phyloP scores from a whole-genome alignment of 2,329 filamentous ascomycete species.

The Cytospora piceicola region DNA sequence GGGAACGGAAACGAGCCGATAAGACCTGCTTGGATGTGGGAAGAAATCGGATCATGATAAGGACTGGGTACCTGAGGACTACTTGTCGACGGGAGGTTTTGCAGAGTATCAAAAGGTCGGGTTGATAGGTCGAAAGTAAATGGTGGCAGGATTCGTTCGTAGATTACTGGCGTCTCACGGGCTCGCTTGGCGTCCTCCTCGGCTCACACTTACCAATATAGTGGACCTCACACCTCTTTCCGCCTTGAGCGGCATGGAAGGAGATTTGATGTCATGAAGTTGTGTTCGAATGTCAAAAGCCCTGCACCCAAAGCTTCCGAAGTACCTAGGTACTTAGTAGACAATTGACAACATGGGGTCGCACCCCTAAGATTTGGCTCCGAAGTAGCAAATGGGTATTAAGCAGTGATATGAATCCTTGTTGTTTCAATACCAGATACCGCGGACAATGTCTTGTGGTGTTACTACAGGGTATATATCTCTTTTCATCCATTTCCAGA shows the following conservation, averaged over 20 bases:
- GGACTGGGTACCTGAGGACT: too few relatives aligned
- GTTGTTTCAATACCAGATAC: neutral
- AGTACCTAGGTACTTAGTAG: neutral
- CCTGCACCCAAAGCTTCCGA: neutral
- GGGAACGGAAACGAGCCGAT: neutral
- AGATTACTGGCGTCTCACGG: too few relatives aligned
- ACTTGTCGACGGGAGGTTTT: neutral
- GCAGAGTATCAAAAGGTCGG: neutral
- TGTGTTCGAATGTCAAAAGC: neutral
- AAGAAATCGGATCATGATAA: neutral
- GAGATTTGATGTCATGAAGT: neutral
- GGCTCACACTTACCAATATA: neutral
- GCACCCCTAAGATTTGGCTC: too few relatives aligned
- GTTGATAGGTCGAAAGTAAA: neutral
- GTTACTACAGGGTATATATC: neutral
- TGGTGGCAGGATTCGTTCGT: neutral
- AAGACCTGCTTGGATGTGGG: neutral
- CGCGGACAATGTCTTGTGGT: neutral
- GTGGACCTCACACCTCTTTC: too few relatives aligned
- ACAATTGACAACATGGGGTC: neutral
- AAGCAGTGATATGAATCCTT: neutral
- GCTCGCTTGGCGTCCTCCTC: neutral
- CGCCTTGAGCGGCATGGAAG: neutral
- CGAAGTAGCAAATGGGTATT: too few relatives aligned
- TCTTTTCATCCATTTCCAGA: neutral